Evolutionary conservation across 2,329 filamentous ascomycete species (phyloP).

Genomic region (Chrysosporium queenslandicum): DNA sequence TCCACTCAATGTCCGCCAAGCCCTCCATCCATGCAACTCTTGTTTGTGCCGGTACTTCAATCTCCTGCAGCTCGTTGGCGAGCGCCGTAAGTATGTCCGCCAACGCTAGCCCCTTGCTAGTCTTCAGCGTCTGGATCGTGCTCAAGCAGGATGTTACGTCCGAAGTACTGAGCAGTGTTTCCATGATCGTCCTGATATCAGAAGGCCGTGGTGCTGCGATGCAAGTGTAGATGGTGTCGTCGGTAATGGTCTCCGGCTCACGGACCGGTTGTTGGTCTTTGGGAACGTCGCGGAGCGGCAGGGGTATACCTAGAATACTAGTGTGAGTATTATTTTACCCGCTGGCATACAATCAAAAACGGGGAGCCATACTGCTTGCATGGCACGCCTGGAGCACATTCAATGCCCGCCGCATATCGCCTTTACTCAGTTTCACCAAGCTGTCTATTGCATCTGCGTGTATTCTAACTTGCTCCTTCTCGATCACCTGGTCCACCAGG

Average conservation of each 20-base stretch:
- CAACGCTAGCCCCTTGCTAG: slow-evolving; percentile 72
- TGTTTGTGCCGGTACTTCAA: slow-evolving; percentile 77
- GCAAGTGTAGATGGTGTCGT: slow-evolving; percentile 90
- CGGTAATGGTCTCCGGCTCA: slow-evolving; percentile 73
- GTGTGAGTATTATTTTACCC: too few species aligned
- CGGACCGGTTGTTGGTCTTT: slow-evolving; percentile 48
- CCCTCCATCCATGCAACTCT: slow-evolving; percentile 88
- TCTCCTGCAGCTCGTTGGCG: slow-evolving; percentile 66
- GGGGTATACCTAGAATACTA: slow-evolving; percentile 49
- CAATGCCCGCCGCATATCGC: slow-evolving; percentile 88
- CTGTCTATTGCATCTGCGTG: slow-evolving; percentile 69
- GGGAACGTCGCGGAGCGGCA: slow-evolving; percentile 51
- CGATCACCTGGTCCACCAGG: slow-evolving; percentile 80
- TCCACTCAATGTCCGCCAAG: slow-evolving; percentile 83
- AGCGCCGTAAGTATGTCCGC: slow-evolving; percentile 87
- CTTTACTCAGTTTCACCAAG: slow-evolving; percentile 77
- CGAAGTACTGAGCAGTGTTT: slow-evolving; percentile 69
- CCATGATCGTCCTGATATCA: slow-evolving; percentile 74
- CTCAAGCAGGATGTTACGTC: slow-evolving; percentile 84
- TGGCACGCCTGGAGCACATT: slow-evolving; percentile 97
- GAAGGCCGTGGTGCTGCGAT: slow-evolving; percentile 89
- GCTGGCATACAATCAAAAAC: neutral
- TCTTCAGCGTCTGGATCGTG: slow-evolving; percentile 81
- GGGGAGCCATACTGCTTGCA: slow-evolving; percentile 60
- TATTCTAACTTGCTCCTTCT: slow-evolving; percentile 78